Percentiles rank a stretch among this genome's conserved stretches.
Conservation (phyloP, 768 basidiomycete genomes). For the Floccularia luteovirens region DNA sequence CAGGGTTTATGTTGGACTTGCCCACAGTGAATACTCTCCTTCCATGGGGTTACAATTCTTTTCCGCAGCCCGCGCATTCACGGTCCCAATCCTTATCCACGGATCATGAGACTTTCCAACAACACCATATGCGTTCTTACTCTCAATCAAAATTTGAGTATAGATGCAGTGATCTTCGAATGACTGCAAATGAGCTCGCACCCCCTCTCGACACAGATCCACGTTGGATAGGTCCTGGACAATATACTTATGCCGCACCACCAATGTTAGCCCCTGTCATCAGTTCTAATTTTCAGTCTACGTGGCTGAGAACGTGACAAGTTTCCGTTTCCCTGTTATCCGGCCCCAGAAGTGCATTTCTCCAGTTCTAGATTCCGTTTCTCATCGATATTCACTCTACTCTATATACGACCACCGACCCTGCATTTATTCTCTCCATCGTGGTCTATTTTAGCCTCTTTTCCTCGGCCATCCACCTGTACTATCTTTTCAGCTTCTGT, state of each 20-base stretch:
- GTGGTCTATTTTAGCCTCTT: conserved; percentile 18
- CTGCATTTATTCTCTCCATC: conserved; percentile 12
- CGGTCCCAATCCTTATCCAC: conserved; percentile 53
- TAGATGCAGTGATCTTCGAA: conserved; percentile 35
- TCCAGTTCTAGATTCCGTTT: conserved; percentile 19
- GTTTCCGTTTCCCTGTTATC: conserved; percentile 11
- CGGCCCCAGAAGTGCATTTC: conserved; percentile 1
- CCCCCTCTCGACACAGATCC: conserved; percentile 25
- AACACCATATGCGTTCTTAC: conserved; percentile 48
- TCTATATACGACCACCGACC: conserved; percentile 23
- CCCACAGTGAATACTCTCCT: conserved; percentile 20
- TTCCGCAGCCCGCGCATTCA: conserved; percentile 34
- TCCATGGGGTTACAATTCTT: conserved; percentile 27
- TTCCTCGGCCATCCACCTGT: conserved; percentile 18
- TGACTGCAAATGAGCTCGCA: conserved; percentile 33
- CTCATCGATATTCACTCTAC: conserved; percentile 19
- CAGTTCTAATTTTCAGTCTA: conserved; percentile 33
- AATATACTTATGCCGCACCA: conserved; percentile 32
- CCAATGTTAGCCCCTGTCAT: conserved; percentile 35
- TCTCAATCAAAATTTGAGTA: conserved; percentile 54
- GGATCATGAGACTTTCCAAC: conserved; percentile 38
- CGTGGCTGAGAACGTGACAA: conserved; percentile 10
- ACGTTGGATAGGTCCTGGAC: conserved; percentile 35
- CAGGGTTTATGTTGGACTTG: conserved; percentile 30
- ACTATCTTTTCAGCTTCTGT: conserved; percentile 21